Evolutionary conservation across 208 protist species (phyloP).

Genomic region (Acanthamoeba triangularis): DNA sequence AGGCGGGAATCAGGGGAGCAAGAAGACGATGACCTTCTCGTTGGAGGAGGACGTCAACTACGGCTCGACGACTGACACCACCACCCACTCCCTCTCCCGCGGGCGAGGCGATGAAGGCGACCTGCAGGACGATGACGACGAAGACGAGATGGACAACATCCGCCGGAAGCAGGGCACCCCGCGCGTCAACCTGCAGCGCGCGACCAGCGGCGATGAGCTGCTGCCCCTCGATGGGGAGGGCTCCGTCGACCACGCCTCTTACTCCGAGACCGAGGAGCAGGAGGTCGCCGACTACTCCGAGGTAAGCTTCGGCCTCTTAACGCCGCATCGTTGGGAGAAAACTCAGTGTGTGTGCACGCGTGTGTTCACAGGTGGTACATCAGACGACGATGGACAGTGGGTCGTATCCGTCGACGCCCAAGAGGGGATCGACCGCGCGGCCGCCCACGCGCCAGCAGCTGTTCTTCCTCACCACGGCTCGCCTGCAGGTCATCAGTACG

Average conservation of each 20-base stretch:
- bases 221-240: neutral
- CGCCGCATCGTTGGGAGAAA: neutral
- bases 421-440: neutral
- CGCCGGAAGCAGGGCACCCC: constrained; percentile 7
- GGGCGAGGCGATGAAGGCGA: constrained; percentile 26
- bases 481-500: constrained; percentile 64
- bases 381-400: constrained; percentile 67
- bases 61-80: constrained; percentile 66
- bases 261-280: constrained; percentile 69
- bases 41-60: constrained; percentile 75
- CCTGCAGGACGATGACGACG: neutral
- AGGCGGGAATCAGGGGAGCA: constrained; percentile 11
- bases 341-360: neutral
- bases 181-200: constrained; percentile 48
- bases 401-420: constrained; percentile 66
- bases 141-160: neutral
- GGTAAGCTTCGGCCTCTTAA: neutral
- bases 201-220: neutral
- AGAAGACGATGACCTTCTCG: constrained; percentile 73
- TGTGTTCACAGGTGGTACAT: constrained; percentile 4
- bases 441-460: constrained; percentile 28
- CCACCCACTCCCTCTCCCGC: constrained; percentile 36
- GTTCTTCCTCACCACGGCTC: neutral
- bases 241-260: neutral
- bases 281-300: constrained; percentile 68